These are phyloP conservation scores for Mycena crocata DNA, from an alignment of 768 basidiomycete genomes.

Conservation along the genomic window DNA sequence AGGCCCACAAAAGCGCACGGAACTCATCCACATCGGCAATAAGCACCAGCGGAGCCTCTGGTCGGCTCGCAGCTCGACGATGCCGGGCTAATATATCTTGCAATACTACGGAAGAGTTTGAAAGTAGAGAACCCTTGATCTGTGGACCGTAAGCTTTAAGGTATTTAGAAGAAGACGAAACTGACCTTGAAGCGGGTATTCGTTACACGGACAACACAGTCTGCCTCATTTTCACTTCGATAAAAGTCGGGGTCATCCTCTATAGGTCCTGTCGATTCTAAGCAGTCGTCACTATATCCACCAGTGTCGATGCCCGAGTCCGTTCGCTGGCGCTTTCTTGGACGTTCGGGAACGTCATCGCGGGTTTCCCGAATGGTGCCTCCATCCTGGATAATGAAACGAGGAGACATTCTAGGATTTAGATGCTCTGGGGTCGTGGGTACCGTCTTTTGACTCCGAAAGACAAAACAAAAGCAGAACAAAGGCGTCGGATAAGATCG, in stretches of 20 bases:
- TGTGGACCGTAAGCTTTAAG: neutral
- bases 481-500: conserved; percentile 17
- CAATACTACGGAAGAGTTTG: conserved; percentile 21
- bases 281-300: conserved; percentile 24
- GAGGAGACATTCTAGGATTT: conserved; percentile 25
- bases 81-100: conserved; percentile 7
- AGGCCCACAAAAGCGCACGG: conserved; percentile 57
- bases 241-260: conserved; percentile 54
- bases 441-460: conserved; percentile 26
- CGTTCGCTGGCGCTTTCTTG: conserved; percentile 42
- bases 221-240: conserved; percentile 48
- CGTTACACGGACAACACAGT: conserved; percentile 56
- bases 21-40: conserved; percentile 18
- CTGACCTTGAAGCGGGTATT: conserved; percentile 63
- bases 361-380: conserved; percentile 47
- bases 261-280: conserved; percentile 21
- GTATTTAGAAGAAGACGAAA: neutral
- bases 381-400: conserved; percentile 48
- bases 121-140: conserved; percentile 27
- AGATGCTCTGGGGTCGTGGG: conserved; percentile 4
- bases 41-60: conserved; percentile 1
- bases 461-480: conserved; percentile 25
- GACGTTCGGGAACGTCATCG: conserved; percentile 34
- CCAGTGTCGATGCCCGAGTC: conserved; percentile 40
- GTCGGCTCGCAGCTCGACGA: neutral